phyloP scores from a whole-genome alignment of 2,329 filamentous ascomycete species.

The Piedraia hortae region DNA sequence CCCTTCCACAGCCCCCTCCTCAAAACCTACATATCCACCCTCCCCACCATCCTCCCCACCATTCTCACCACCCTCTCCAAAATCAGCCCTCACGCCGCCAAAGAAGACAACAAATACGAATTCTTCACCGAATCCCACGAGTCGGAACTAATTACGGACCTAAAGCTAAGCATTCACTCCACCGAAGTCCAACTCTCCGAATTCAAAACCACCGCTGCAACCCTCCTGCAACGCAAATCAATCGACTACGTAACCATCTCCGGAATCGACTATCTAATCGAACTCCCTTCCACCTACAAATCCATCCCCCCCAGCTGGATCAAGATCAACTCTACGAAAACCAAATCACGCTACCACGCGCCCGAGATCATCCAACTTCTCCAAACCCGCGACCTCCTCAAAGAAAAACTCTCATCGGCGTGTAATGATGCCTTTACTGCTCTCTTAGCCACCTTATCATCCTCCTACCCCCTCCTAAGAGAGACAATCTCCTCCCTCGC shows the following conservation, averaged over 20 bases:
- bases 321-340: slow-evolving; percentile 88
- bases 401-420: slow-evolving; percentile 71
- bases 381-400: slow-evolving; percentile 75
- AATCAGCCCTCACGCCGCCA: slow-evolving; percentile 63
- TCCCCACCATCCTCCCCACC: slow-evolving; percentile 49
- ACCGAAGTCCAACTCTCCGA: slow-evolving; percentile 71
- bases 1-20: slow-evolving; percentile 48
- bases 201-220: slow-evolving; percentile 43
- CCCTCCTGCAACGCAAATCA: slow-evolving; percentile 38
- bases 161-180: slow-evolving; percentile 78
- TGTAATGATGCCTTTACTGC: slow-evolving; percentile 59
- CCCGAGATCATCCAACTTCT: slow-evolving; percentile 65
- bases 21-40: slow-evolving; percentile 39
- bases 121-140: slow-evolving; percentile 79
- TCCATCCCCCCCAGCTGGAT: slow-evolving; percentile 80
- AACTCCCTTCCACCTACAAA: slow-evolving; percentile 64
- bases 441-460: slow-evolving; percentile 45
- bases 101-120: slow-evolving; percentile 67
- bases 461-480: slow-evolving; percentile 69
- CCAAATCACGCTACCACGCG: slow-evolving; percentile 74
- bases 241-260: slow-evolving; percentile 60
- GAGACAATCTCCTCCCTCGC: slow-evolving; percentile 70
- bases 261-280: slow-evolving; percentile 84
- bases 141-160: slow-evolving; percentile 64
- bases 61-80: slow-evolving; percentile 53